A percentile compares a stretch with the other conserved stretches of the same genome.
phyloP scores from a whole-genome alignment of 768 basidiomycete species.

The Dictyophora rubrovolvata region DNA sequence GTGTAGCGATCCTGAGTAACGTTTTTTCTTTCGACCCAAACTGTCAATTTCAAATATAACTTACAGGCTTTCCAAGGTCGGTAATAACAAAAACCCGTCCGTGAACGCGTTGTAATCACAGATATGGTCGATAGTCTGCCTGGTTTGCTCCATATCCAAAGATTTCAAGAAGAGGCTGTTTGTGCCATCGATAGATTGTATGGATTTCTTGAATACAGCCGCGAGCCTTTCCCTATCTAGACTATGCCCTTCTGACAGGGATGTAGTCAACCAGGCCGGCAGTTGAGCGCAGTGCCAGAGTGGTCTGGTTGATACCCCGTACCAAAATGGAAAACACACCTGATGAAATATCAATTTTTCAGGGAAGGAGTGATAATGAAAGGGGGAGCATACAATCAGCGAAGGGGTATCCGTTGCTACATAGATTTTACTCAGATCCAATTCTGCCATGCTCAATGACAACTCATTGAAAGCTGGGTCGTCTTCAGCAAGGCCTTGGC shows the following conservation, averaged over 20 bases:
- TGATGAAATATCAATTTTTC: constrained; percentile 1
- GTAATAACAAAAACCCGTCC: constrained; percentile 25
- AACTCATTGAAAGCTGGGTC: constrained; percentile 22
- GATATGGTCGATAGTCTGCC: constrained; percentile 23
- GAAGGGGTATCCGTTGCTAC: constrained; percentile 20
- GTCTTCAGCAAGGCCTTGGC: constrained; percentile 23
- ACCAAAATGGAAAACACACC: constrained; percentile 22
- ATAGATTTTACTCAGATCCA: constrained; percentile 21
- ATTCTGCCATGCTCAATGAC: constrained; percentile 22
- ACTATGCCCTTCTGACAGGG: constrained; percentile 12
- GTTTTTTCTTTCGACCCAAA: too few relatives aligned
- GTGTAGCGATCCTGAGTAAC: constrained; percentile 20
- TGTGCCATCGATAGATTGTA: constrained; percentile 14
- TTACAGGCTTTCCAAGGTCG: constrained; percentile 27
- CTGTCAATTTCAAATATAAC: not conserved
- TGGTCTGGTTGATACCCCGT: constrained; percentile 19
- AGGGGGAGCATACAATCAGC: constrained; percentile 17
- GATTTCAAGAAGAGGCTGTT: constrained; percentile 20
- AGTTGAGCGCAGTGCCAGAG: constrained; percentile 26
- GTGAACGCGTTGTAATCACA: constrained; percentile 24
- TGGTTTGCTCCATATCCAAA: constrained; percentile 21
- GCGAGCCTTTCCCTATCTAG: constrained; percentile 13
- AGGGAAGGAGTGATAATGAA: too few relatives aligned
- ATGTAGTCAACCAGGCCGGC: constrained; percentile 22
- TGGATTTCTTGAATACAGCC: constrained; percentile 17